These are phyloP conservation scores for Saccharomyces pastorianus DNA, from an alignment of 1,139 yeast genomes.

Conservation along the genomic window DNA sequence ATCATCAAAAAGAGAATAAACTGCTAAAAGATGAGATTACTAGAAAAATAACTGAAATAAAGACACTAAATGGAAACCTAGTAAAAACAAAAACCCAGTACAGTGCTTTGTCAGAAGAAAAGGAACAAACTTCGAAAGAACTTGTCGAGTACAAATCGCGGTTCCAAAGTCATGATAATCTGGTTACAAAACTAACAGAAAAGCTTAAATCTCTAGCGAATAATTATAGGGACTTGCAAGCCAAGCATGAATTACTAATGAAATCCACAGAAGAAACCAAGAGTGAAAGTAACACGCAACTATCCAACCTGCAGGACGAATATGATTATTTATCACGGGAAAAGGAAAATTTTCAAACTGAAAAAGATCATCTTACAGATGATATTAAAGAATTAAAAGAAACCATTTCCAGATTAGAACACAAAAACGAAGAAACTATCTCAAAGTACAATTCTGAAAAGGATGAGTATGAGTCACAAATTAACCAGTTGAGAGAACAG, in stretches of 20 bases:
- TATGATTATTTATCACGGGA: constrained; percentile 9
- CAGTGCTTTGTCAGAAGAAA: constrained; percentile 8
- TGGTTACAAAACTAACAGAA: constrained; percentile 33
- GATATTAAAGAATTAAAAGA: background rate
- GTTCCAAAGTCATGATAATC: constrained; percentile 23
- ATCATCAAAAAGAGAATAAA: constrained; percentile 28
- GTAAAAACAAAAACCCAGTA: constrained; percentile 2
- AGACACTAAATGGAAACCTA: constrained; percentile 10
- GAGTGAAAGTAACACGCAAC: constrained; percentile 2
- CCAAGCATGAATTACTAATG: constrained; percentile 21
- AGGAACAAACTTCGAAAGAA: constrained; percentile 15
- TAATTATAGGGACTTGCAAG: constrained; percentile 26
- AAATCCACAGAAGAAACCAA: constrained; percentile 8
- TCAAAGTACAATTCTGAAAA: background rate
- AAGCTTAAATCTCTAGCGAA: constrained; percentile 33
- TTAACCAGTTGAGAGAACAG: background rate
- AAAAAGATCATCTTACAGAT: constrained; percentile 4
- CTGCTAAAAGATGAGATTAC: constrained; percentile 7
- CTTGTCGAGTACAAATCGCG: constrained; percentile 25
- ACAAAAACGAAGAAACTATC: background rate
- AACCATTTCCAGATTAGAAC: background rate
- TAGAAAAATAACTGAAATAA: constrained; percentile 17
- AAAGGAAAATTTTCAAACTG: constrained; percentile 7
- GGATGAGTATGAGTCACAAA: background rate
- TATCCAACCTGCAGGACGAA: constrained; percentile 7